These are phyloP conservation scores for Hemisphaericaspora nanyangensis DNA, from an alignment of 805 yeast species.

Conservation along the genomic window DNA sequence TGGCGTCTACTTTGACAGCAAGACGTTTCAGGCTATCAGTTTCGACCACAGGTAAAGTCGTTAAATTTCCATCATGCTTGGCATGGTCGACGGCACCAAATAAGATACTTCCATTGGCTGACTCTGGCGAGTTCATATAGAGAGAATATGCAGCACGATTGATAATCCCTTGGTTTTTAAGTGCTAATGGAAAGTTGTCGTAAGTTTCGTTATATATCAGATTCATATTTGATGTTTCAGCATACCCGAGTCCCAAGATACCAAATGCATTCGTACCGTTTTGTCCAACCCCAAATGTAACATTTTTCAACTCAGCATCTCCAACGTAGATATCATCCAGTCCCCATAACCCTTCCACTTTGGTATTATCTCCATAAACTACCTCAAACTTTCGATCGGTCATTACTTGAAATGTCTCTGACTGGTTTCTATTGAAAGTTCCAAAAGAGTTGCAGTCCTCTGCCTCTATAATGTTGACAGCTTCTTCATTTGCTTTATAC, in stretches of 20 bases:
- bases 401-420: slow-evolving; percentile 33
- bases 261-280: neutral
- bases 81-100: slow-evolving; percentile 27
- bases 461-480: too few relatives aligned
- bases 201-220: slow-evolving; percentile 1
- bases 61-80: slow-evolving; percentile 20
- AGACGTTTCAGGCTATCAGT: too few relatives aligned
- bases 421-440: slow-evolving; percentile 28
- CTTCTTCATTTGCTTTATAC: too few relatives aligned
- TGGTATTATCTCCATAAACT: slow-evolving; percentile 45
- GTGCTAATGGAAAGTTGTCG: too few relatives aligned
- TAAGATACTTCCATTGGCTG: slow-evolving; percentile 17
- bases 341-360: slow-evolving; percentile 49
- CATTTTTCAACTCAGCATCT: slow-evolving; percentile 40
- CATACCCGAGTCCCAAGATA: neutral
- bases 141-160: slow-evolving; percentile 28
- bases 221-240: too few relatives aligned
- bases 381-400: slow-evolving; percentile 36
- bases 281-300: slow-evolving; percentile 9
- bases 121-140: slow-evolving; percentile 16
- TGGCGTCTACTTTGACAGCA: too few relatives aligned
- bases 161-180: slow-evolving; percentile 26
- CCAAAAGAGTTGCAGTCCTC: slow-evolving; percentile 35
- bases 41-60: slow-evolving; percentile 7
- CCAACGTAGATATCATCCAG: slow-evolving; percentile 25